Percentiles rank a stretch among this genome's conserved stretches.
These are phyloP conservation scores for Fusarium mangiferae DNA, from an alignment of 2,329 filamentous ascomycete species.

Conservation along the genomic window DNA sequence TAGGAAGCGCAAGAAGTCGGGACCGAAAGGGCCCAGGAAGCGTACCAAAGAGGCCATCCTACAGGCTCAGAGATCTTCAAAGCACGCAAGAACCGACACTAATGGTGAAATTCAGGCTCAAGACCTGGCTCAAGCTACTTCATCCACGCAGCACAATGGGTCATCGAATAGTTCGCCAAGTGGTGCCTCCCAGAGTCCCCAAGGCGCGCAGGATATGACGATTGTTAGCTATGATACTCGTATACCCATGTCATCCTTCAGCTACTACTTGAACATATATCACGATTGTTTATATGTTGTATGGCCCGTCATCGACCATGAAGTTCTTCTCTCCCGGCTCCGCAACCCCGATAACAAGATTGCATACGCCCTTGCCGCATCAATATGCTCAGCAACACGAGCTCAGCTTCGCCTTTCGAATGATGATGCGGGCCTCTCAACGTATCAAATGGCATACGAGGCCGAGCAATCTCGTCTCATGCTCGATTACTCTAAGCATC, in stretches of 20 bases:
- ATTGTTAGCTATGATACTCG: neutral
- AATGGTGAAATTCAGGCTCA: neutral
- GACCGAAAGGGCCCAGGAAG: slow-evolving; percentile 20
- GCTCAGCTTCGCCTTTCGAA: slow-evolving; percentile 12
- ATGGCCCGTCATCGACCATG: slow-evolving; percentile 12
- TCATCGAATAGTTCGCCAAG: neutral
- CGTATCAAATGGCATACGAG: neutral
- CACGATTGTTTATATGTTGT: slow-evolving; percentile 2
- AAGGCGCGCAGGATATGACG: neutral
- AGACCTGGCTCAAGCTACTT: neutral
- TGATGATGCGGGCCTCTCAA: neutral
- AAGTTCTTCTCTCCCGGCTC: neutral
- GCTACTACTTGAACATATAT: slow-evolving; percentile 16
- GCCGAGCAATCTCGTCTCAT: slow-evolving; percentile 15
- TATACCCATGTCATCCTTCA: slow-evolving; percentile 4
- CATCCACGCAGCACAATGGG: neutral
- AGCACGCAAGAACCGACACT: neutral
- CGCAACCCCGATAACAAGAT: neutral
- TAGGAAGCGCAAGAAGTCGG: slow-evolving; percentile 23
- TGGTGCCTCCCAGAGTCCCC: neutral
- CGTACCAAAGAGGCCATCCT: slow-evolving; percentile 23
- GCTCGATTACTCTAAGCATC: slow-evolving; percentile 16
- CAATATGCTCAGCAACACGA: slow-evolving; percentile 20
- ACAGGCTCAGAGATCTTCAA: slow-evolving; percentile 1
- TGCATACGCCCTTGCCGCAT: slow-evolving; percentile 13